These are phyloP conservation scores for Camelina sativa DNA, from an alignment of 345 rosid species.

Conservation along the genomic window DNA sequence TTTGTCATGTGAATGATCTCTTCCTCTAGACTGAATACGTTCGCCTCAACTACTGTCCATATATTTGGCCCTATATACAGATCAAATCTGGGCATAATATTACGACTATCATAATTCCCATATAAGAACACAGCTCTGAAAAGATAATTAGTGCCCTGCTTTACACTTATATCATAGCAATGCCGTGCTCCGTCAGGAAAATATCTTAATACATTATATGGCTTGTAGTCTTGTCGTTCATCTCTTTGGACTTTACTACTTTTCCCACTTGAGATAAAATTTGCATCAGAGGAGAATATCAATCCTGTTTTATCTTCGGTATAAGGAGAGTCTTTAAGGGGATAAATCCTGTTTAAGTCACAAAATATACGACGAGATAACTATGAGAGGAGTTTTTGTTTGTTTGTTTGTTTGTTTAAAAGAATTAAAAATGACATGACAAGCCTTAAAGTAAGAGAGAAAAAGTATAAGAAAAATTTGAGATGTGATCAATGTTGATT, in stretches of 20 bases:
- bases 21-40: too few relatives aligned
- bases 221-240: too few relatives aligned
- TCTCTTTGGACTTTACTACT: not conserved
- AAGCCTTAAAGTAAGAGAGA: too few relatives aligned
- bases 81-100: conserved; percentile 36
- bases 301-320: not conserved
- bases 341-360: too few relatives aligned
- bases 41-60: too few relatives aligned
- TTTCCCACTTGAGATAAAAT: not conserved
- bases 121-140: conserved; percentile 42
- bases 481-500: too few relatives aligned
- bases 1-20: too few relatives aligned
- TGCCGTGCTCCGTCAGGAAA: conserved; percentile 45
- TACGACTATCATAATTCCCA: conserved; percentile 48
- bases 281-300: not conserved
- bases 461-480: too few relatives aligned
- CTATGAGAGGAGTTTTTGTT: too few relatives aligned
- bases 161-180: conserved; percentile 39
- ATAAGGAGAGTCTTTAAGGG: not conserved
- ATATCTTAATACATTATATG: conserved; percentile 9
- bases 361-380: too few relatives aligned
- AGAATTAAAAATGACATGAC: too few relatives aligned
- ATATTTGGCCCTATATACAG: conserved; percentile 47
- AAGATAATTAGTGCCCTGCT: conserved; percentile 37
- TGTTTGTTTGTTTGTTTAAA: too few relatives aligned